These are phyloP conservation scores for Pestalotiopsis sp. DNA, from an alignment of 2,329 filamentous ascomycete species.

Conservation along the genomic window DNA sequence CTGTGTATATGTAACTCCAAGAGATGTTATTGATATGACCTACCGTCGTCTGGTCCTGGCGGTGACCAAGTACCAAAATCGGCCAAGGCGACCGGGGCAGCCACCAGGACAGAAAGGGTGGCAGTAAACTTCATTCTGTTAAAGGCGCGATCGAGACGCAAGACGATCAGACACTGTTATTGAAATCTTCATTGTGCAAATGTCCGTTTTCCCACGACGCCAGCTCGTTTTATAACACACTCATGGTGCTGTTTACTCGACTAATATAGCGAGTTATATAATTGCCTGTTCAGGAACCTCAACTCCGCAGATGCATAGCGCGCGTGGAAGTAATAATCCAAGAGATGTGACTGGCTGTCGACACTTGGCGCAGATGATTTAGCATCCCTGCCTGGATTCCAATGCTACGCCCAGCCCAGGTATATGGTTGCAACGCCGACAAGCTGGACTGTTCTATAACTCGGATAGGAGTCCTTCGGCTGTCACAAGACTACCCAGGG, in stretches of 20 bases:
- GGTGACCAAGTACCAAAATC: not conserved
- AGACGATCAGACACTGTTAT: not conserved
- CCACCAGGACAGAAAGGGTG: not conserved
- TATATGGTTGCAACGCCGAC: not conserved
- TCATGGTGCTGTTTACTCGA: not conserved
- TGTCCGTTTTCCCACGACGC: not conserved
- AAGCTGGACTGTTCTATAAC: not conserved
- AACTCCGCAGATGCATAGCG: not conserved
- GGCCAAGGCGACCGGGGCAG: not conserved
- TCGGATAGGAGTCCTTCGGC: not conserved
- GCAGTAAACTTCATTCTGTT: not conserved
- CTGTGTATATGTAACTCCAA: no score
- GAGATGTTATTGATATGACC: not conserved
- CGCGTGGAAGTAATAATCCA: not conserved
- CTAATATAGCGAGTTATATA: not conserved
- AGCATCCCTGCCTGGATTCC: not conserved
- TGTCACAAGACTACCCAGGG: not conserved
- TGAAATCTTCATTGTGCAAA: not conserved
- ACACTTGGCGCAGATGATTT: no score
- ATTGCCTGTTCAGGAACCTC: constrained; percentile 1
- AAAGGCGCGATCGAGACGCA: no score
- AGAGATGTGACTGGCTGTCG: not conserved
- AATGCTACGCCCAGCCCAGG: not conserved
- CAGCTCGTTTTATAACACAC: not conserved
- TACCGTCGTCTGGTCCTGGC: constrained; percentile 6